Conservation (phyloP, 2,329 filamentous ascomycete genomes). For the Venturia aucupariae region DNA sequence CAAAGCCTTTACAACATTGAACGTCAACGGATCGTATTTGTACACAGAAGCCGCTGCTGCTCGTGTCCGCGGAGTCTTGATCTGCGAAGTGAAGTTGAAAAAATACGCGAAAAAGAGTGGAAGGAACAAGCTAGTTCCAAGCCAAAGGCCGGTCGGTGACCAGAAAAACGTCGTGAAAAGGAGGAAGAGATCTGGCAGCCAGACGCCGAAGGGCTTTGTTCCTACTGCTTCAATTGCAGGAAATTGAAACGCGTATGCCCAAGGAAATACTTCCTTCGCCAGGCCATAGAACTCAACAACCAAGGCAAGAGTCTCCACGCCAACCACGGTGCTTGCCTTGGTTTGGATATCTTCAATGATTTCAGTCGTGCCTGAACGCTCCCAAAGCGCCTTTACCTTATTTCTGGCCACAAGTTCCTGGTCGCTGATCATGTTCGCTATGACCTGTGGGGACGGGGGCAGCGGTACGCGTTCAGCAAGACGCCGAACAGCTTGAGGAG, state of each 20-base stretch:
- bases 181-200: constrained; percentile 71
- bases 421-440: constrained; percentile 63
- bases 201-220: constrained; percentile 52
- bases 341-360: constrained; percentile 58
- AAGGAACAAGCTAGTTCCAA: constrained; percentile 58
- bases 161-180: constrained; percentile 73
- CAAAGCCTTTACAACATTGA: constrained; percentile 81
- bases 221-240: constrained; percentile 36
- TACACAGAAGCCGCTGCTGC: constrained; percentile 35
- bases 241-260: constrained; percentile 63
- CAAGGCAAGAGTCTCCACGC: constrained; percentile 60
- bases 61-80: constrained; percentile 18
- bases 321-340: constrained; percentile 59
- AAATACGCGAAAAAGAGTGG: constrained; percentile 74
- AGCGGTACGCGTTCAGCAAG: constrained; percentile 54
- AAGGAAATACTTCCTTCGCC: constrained; percentile 59
- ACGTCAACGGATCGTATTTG: constrained; percentile 74
- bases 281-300: constrained; percentile 63
- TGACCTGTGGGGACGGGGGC: constrained; percentile 72
- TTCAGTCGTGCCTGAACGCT: constrained; percentile 57
- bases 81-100: constrained; percentile 66
- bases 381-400: constrained; percentile 55
- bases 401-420: constrained; percentile 52
- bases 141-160: constrained; percentile 71
- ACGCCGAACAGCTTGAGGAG: constrained; percentile 26